Percentiles rank a stretch among this genome's conserved stretches.
Evolutionary conservation across 2,329 filamentous ascomycete species (phyloP).

Genomic region (Pseudovirgaria hyperparasitica): DNA sequence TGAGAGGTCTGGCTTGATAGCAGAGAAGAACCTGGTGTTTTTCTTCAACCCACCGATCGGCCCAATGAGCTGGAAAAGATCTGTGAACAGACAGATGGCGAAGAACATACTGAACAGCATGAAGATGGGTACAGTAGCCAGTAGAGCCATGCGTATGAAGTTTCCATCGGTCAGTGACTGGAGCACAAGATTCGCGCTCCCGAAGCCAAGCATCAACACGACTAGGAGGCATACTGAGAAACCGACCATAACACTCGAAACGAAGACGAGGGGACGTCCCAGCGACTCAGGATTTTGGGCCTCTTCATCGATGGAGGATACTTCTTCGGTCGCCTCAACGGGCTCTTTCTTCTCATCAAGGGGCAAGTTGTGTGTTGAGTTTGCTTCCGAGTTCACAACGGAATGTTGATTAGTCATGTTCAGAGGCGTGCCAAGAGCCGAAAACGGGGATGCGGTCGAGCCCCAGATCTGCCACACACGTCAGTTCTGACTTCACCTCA

Average conservation of each 20-base stretch:
- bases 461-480: conserved; percentile 2
- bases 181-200: conserved; percentile 1
- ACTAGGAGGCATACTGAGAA: conserved; percentile 25
- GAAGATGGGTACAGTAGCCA: conserved; percentile 5
- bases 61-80: conserved; percentile 49
- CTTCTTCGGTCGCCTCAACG: background rate
- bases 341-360: background rate
- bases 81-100: conserved; percentile 14
- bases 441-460: conserved; percentile 3
- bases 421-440: conserved; percentile 1
- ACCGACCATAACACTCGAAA: conserved; percentile 27
- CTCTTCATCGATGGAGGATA: conserved; percentile 9
- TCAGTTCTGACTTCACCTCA: background rate
- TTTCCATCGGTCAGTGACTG: conserved; percentile 4
- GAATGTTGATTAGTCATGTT: background rate
- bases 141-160: conserved; percentile 3
- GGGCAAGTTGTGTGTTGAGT: too few species aligned
- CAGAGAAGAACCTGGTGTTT: conserved; percentile 77
- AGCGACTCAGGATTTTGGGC: conserved; percentile 24
- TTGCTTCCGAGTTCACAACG: too few species aligned
- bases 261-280: conserved; percentile 26
- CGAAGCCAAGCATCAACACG: conserved; percentile 17
- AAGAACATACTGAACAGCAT: too few species aligned
- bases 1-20: conserved; percentile 41
- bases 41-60: conserved; percentile 58